phyloP scores from a whole-genome alignment of 2,329 filamentous ascomycete genomes.

The Chrysoporthe austroafricana region DNA sequence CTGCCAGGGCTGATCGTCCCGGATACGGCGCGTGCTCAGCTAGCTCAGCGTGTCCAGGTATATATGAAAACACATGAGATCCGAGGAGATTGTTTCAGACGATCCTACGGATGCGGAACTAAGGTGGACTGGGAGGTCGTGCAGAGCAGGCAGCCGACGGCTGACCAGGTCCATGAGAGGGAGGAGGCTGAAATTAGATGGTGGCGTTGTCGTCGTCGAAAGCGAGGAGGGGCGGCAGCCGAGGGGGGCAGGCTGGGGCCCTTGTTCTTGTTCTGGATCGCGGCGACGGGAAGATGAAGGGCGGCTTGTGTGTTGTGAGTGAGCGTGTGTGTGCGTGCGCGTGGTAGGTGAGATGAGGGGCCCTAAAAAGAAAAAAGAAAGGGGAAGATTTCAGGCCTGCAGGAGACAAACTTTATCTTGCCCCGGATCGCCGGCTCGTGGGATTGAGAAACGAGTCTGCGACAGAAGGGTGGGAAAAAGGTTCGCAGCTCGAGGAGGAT shows the following conservation, averaged over 20 bases:
- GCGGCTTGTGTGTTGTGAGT: not conserved
- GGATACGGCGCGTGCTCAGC: constrained; percentile 1
- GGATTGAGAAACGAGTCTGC: not conserved
- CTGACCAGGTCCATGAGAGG: constrained; percentile 25
- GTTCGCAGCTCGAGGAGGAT: not conserved
- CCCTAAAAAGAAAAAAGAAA: no score
- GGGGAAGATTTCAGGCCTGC: not conserved
- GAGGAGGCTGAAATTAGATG: not conserved
- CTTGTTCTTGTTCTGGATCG: not conserved
- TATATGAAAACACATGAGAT: constrained; percentile 12
- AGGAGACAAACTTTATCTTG: not conserved
- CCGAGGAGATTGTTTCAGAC: constrained; percentile 6
- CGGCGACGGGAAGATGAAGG: constrained; percentile 2
- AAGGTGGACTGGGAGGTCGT: constrained; percentile 16
- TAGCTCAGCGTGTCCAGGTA: not conserved
- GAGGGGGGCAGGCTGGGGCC: not conserved
- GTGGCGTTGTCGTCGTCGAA: not conserved
- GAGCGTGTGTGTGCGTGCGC: no score
- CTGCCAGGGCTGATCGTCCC: not conserved
- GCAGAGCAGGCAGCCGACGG: constrained; percentile 20
- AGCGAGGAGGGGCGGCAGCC: not conserved
- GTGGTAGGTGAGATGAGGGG: not conserved
- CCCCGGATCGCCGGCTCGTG: not conserved
- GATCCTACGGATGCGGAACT: not conserved
- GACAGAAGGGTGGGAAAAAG: not conserved